These are phyloP conservation scores for Lactifluus piperatus DNA, from an alignment of 768 basidiomycete species.

Conservation along the genomic window DNA sequence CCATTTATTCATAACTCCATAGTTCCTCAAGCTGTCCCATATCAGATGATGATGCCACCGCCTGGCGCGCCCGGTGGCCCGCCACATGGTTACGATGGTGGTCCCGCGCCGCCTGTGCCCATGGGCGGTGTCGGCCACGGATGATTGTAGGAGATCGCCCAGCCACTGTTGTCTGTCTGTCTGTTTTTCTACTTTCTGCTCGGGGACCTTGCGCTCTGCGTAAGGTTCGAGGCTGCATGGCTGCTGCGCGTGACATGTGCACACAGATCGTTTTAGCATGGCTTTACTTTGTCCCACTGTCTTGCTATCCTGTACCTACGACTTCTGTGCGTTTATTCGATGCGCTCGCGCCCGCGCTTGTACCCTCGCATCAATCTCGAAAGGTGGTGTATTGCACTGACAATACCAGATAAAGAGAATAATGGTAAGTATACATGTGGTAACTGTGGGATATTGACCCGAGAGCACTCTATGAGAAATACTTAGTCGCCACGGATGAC, in stretches of 20 bases:
- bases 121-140: constrained; percentile 69
- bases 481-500: constrained; percentile 27
- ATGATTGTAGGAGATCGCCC: constrained; percentile 27
- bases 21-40: constrained; percentile 84
- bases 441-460: not conserved
- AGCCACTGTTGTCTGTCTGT: constrained; percentile 9
- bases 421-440: not conserved
- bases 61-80: constrained; percentile 56
- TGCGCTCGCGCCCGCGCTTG: not conserved
- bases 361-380: not conserved
- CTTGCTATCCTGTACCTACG: constrained; percentile 14
- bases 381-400: constrained; percentile 1
- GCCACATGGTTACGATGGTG: constrained; percentile 66
- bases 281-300: not conserved
- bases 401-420: not conserved
- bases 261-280: not conserved
- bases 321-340: constrained; percentile 6
- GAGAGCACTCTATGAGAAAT: not conserved
- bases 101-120: constrained; percentile 56
- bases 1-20: constrained; percentile 9
- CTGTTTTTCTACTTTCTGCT: constrained; percentile 15
- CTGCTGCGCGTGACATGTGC: not conserved
- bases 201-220: not conserved
- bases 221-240: not conserved
- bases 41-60: constrained; percentile 90